Base-by-base conservation (phyloP, 108 stramenopile genomes). In the Conticribra guillardii region DNA sequence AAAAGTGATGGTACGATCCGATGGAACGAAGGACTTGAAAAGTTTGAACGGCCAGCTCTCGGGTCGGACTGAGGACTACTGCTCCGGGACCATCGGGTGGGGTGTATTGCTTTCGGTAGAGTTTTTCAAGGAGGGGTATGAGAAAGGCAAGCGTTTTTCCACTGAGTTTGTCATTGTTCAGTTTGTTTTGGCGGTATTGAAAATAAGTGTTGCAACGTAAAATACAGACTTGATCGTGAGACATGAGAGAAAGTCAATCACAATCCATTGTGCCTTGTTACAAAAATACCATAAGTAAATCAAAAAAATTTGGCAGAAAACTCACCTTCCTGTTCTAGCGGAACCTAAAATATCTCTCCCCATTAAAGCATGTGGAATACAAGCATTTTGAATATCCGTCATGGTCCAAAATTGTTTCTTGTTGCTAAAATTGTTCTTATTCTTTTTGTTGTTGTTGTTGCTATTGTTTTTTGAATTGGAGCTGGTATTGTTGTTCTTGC, bases 41-140 rank as follows among this genome's bases (percentile, higher is more conserved):
- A 34, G 96, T 99, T 71, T 99, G 99, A 24, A 97, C 84, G n/a
- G 98, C 98, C n/a, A 99, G 75, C 76, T 99, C 99, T n/a, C 99
- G 84, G 41, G 99, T 99, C 0, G 99, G 99, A 5, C 93, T 90
- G 54, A 99, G 84, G n/a, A 99, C 76, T 47, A 98, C 75, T 16
- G 95, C 98, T 17, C 93, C 97, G 8, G 97, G 85, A 2, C 99
- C 99, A 70, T 99, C 98, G 28, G 80, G 69, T 15, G 84, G 72
- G 4, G 87, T 65, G 85, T 88, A 97, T 30, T 83, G 67, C 11
- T 82, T 76, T 46, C 93, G 82, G 73, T 79, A 96, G 11, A 98
- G 87, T 37, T 48, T 62, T 81, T 97, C 98, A 37, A 98, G 70
- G 5, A 95, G 32, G 2, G 98, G 98, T 49, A 98, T 87, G 5